Percentiles rank a stretch among this genome's conserved stretches.
These are phyloP conservation scores for Aspergillus costaricaensis DNA, from an alignment of 2,329 filamentous ascomycete genomes.

Conservation along the genomic window DNA sequence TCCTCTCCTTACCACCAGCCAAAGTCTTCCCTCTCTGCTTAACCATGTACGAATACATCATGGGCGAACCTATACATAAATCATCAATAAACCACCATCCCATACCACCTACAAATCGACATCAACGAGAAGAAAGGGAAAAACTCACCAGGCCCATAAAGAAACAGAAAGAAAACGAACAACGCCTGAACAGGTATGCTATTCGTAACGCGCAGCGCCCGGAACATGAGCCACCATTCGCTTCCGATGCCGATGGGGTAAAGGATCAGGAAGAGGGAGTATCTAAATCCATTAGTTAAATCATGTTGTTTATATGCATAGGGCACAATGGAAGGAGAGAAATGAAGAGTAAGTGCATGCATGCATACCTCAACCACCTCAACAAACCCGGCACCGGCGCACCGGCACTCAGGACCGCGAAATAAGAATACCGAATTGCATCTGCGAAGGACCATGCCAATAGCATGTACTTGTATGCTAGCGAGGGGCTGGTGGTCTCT, in stretches of 20 bases:
- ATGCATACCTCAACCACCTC: conserved; percentile 28
- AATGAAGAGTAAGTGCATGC: no score
- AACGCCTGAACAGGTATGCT: conserved; percentile 16
- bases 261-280: conserved; percentile 31
- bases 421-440: conserved; percentile 30
- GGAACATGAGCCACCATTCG: conserved; percentile 35
- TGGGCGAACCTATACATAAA: conserved; percentile 25
- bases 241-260: conserved; percentile 33
- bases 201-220: conserved; percentile 14
- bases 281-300: conserved; percentile 17
- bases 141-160: conserved; percentile 32
- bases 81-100: not conserved
- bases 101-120: not conserved
- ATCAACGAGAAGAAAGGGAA: not conserved
- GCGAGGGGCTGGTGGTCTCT: conserved; percentile 17
- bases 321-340: no score
- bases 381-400: conserved; percentile 15
- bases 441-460: conserved; percentile 33
- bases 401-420: conserved; percentile 25
- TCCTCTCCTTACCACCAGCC: not conserved
- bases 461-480: conserved; percentile 28
- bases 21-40: conserved; percentile 32
- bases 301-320: not conserved
- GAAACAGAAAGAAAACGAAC: conserved; percentile 30
- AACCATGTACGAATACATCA: conserved; percentile 37